Conservation (phyloP, 1,284 basidiomycete genomes). For the Abortiporus biennis region DNA sequence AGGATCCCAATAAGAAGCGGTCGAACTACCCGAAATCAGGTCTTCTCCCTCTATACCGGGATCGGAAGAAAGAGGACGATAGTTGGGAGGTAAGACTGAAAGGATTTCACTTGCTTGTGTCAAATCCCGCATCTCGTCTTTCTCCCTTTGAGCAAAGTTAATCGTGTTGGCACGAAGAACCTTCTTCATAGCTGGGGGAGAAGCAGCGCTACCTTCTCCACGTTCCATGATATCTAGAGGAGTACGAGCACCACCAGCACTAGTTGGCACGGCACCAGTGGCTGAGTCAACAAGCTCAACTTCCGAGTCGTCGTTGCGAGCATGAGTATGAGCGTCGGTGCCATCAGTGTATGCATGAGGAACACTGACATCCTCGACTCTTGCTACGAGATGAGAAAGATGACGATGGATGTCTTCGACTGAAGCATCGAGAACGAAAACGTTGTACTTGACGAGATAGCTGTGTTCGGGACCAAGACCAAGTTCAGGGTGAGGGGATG, state of each 20-base stretch:
- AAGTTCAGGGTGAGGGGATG: constrained; percentile 8
- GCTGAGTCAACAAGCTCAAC: not conserved
- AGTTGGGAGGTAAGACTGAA: constrained; percentile 26
- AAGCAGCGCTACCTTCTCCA: constrained; percentile 7
- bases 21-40: constrained; percentile 26
- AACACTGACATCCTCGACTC: constrained; percentile 19
- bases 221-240: constrained; percentile 17
- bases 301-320: too few species aligned
- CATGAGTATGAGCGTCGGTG: constrained; percentile 23
- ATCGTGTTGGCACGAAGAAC: constrained; percentile 48
- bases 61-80: not conserved
- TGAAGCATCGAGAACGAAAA: constrained; percentile 74
- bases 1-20: constrained; percentile 45
- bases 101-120: constrained; percentile 83
- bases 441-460: constrained; percentile 70
- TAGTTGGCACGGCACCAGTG: not conserved
- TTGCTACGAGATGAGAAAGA: constrained; percentile 43
- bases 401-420: constrained; percentile 39
- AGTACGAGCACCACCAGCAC: not conserved
- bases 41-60: constrained; percentile 1
- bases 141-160: constrained; percentile 73
- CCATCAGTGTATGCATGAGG: constrained; percentile 23
- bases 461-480: too few species aligned
- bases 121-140: constrained; percentile 85
- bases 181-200: constrained; percentile 12